phyloP scores from a whole-genome alignment of 2,329 filamentous ascomycete species.

The Aureobasidium uvarum region DNA sequence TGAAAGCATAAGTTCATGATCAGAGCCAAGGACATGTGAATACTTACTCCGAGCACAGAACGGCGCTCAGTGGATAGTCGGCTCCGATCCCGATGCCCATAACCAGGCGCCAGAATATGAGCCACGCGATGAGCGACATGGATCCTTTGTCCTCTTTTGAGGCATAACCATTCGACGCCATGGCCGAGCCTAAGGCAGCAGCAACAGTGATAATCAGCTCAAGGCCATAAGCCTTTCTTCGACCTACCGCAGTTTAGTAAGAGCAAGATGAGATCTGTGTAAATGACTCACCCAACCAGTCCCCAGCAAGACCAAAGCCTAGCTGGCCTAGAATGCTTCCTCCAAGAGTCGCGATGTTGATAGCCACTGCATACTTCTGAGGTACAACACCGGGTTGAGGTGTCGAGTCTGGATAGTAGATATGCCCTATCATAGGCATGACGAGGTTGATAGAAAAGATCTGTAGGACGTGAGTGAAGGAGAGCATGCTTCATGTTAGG shows the following conservation, averaged over 20 bases:
- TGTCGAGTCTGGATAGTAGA: constrained; percentile 34
- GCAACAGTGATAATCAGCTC: constrained; percentile 52
- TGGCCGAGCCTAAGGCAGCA: constrained; percentile 68
- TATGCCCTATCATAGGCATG: constrained; percentile 43
- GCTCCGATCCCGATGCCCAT: constrained; percentile 45
- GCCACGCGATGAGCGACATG: constrained; percentile 38
- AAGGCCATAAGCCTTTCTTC: constrained; percentile 44
- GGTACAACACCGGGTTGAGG: not conserved
- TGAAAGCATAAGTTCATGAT: not conserved
- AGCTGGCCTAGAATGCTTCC: constrained; percentile 43
- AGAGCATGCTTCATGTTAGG: not conserved
- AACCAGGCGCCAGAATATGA: constrained; percentile 43
- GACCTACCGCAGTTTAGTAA: constrained; percentile 33
- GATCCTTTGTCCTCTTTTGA: not conserved
- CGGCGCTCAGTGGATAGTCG: constrained; percentile 42
- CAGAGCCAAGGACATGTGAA: not conserved
- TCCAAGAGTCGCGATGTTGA: constrained; percentile 42
- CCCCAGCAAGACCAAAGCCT: constrained; percentile 42
- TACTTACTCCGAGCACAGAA: constrained; percentile 42
- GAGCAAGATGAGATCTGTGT: not conserved
- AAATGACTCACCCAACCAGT: constrained; percentile 28
- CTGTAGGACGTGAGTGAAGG: not conserved
- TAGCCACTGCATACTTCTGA: constrained; percentile 36
- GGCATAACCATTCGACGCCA: constrained; percentile 49
- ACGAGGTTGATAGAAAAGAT: constrained; percentile 44